Percentiles rank a stretch among this genome's conserved stretches.
Evolutionary conservation across 2,329 filamentous ascomycete genomes (phyloP).

Genomic region (Fusarium transvaalense): DNA sequence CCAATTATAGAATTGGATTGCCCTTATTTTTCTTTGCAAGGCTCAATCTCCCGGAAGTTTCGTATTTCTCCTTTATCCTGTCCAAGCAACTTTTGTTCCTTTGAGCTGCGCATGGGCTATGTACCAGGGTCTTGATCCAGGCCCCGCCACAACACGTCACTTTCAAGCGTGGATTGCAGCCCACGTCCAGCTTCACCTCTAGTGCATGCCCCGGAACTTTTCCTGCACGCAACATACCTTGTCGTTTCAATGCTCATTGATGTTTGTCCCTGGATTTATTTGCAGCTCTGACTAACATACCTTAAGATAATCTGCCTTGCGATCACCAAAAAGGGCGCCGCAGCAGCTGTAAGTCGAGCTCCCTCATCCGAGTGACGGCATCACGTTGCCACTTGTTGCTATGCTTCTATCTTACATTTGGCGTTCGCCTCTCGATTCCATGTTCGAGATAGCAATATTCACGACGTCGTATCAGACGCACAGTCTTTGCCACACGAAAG

Average conservation of each 20-base stretch:
- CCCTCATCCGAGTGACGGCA: conserved; percentile 15
- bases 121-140: conserved; percentile 40
- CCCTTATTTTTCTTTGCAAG: neutral
- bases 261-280: conserved; percentile 14
- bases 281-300: conserved; percentile 37
- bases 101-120: conserved; percentile 30
- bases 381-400: conserved; percentile 18
- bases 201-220: conserved; percentile 35
- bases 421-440: neutral
- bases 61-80: conserved; percentile 11
- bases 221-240: conserved; percentile 38
- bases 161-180: conserved; percentile 47
- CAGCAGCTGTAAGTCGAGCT: conserved; percentile 42
- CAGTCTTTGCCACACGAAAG: conserved; percentile 61
- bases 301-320: conserved; percentile 27
- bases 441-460: neutral
- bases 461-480: neutral
- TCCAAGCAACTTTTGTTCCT: conserved; percentile 17
- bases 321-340: conserved; percentile 22
- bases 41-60: conserved; percentile 5
- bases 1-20: neutral
- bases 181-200: conserved; percentile 44
- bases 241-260: conserved; percentile 33
- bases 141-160: conserved; percentile 48
- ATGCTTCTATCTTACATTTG: conserved; percentile 1